Evolutionary conservation across 768 basidiomycete species (phyloP).

Genomic region (Peribolospora kevripleyi): DNA sequence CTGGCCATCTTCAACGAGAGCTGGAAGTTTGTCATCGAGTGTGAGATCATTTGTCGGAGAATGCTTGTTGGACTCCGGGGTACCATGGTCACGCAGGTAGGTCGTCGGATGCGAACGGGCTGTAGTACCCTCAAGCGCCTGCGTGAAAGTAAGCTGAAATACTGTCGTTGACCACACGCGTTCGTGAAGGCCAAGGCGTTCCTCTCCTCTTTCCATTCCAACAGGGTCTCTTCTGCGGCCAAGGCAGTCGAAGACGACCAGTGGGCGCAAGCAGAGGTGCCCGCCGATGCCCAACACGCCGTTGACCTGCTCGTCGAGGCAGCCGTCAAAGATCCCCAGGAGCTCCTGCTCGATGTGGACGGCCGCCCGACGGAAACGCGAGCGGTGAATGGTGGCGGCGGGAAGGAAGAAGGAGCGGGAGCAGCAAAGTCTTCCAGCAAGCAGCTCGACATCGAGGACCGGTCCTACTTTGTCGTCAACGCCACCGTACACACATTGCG

Average conservation of each 20-base stretch:
- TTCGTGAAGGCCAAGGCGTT: conserved; percentile 51
- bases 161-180: not conserved
- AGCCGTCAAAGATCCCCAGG: conserved; percentile 33
- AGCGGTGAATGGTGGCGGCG: not conserved
- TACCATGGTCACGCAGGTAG: conserved; percentile 54
- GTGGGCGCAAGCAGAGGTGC: conserved; percentile 64
- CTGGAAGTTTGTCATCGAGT: conserved; percentile 72
- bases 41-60: conserved; percentile 56
- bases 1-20: conserved; percentile 54
- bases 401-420: conserved; percentile 2
- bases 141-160: too few relatives aligned
- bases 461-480: conserved; percentile 57
- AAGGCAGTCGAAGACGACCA: conserved; percentile 86
- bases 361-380: not conserved
- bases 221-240: conserved; percentile 50
- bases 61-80: conserved; percentile 89
- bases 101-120: not conserved
- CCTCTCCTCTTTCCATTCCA: conserved; percentile 62
- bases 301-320: conserved; percentile 43
- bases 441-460: conserved; percentile 39
- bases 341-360: conserved; percentile 27
- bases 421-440: conserved; percentile 31
- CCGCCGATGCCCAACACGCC: conserved; percentile 38
- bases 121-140: too few relatives aligned
- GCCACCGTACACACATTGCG: conserved; percentile 49